Base-by-base conservation (phyloP, 768 basidiomycete genomes). In the Collybia sordida region DNA sequence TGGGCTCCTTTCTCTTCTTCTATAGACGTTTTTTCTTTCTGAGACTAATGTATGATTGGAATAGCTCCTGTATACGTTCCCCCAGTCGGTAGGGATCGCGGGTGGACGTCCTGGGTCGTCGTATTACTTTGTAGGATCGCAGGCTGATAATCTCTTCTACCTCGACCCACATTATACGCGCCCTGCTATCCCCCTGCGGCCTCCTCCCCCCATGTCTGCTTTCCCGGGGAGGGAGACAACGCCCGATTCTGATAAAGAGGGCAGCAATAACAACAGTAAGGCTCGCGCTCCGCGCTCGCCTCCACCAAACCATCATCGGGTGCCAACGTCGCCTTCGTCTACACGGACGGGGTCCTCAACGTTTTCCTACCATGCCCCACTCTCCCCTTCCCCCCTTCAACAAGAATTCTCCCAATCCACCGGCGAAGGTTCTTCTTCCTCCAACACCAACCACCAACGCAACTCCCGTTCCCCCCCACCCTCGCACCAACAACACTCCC, bases 21-120 rank as follows among this genome's bases (percentile, higher is more conserved):
- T 35, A 24, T 50, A 18, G 14, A 9, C 21, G 12, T 14, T 7
- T 27, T 34, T 21, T 38, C 39, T 11, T 28, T 43, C 23, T 46
- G 28, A 50, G n/a, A 38, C 0, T 45, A 15, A 24, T n/a, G 18
- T 24, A 1, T 34, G 6, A 23, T 12, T n/a, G 22, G 15, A 4
- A 6, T 58, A 96, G 93, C 74, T 80, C 21, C 66, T 98, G 25
- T 98, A 94, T 64, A 90, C 89, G 0, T 93, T 94, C 67, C 95
- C 95, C 0, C 96, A 98, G 70, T 92, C 88, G 2, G 89, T 97
- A 31, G 97, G 96, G 35, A 98, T 99, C 47, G 94, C 96, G 0
- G 96, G 97, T 34, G 96, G 96, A 2, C 81, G 97, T 18, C 97
- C 96, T 0, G 90, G 90, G n/a, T 94, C 92, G 0, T 97, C 94